Base-by-base conservation (phyloP, 306 rosid species). In the Corylus heterophylla region DNA sequence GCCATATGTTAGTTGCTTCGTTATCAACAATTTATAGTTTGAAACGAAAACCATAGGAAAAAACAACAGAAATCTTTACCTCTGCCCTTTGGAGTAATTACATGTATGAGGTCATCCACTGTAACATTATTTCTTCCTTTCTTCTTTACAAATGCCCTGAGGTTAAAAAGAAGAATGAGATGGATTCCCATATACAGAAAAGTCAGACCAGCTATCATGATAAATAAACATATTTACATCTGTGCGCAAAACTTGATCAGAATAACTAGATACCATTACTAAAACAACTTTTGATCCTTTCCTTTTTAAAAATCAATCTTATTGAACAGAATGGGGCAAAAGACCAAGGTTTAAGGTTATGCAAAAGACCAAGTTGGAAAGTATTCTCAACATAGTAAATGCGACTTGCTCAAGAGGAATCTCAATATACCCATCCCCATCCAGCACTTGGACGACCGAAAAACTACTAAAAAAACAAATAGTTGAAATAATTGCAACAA, bases 81-180 rank as follows among this genome's bases (percentile, higher is more conserved):
- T 89, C 98, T 89, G 69, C 97, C 98, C 85, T 87, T 94, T 4
- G 97, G 98, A 76, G 97, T 94, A 73, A 94, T 94, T 79, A 89
- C 88, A 76, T 87, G 96, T 50, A 94, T 82, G 80, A 94, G 94
- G 78, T 94, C 97, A 74, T 94, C 98, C 62, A 94, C 89, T 7
- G 91, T 92, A 54, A 94, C 94, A 82, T 83, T 90, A 71, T 88
- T 90, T 86, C 94, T 88, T 81, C 98, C 98, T 69, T 94, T 92
- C 87, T 90, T 94, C 92, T 87, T 92, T 47, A 94, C 88, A 78
- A 86, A 85, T 50, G 92, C 86, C 83, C 98, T 92, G 77, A 31
- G 54, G 42, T 68, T 29, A 74, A 80, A 31, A 20, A 54, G 20
- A 49, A 67, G 61, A 27, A 55, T 74, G n/a, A 59, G 54, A 78